Evolutionary conservation across 768 basidiomycete species (phyloP).

Genomic region (Amanita muscaria): DNA sequence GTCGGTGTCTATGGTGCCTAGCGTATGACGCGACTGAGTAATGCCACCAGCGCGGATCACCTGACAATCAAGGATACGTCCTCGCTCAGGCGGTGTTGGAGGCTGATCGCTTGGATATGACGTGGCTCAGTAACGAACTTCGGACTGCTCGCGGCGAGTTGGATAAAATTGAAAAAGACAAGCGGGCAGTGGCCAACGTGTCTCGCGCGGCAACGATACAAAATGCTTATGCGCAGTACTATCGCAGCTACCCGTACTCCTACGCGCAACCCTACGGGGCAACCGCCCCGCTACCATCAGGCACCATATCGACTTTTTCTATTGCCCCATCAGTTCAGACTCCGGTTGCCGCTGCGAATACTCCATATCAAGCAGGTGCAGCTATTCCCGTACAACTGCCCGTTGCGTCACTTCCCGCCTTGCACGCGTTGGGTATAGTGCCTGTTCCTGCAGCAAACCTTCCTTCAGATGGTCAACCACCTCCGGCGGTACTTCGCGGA

Average conservation of each 20-base stretch:
- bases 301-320: conserved; percentile 27
- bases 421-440: conserved; percentile 65
- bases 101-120: conserved; percentile 53
- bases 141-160: conserved; percentile 54
- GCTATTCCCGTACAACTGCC: conserved; percentile 66
- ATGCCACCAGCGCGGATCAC: conserved; percentile 47
- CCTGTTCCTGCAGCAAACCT: conserved; percentile 54
- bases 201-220: conserved; percentile 34
- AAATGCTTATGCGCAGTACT: conserved; percentile 37
- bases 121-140: conserved; percentile 48
- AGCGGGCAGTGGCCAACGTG: conserved; percentile 40
- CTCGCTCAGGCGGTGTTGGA: conserved; percentile 60
- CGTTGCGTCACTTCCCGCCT: conserved; percentile 50
- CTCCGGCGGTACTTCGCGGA: conserved; percentile 69
- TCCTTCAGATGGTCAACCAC: conserved; percentile 44
- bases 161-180: conserved; percentile 63
- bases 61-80: conserved; percentile 54
- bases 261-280: conserved; percentile 52
- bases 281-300: conserved; percentile 15
- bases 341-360: conserved; percentile 22
- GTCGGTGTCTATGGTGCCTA: conserved; percentile 35
- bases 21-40: too few species aligned
- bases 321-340: conserved; percentile 20
- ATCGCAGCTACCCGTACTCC: conserved; percentile 56
- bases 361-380: conserved; percentile 29